Conservation (phyloP, 2,329 filamentous ascomycete genomes). For the Escovopsis sp. region DNA sequence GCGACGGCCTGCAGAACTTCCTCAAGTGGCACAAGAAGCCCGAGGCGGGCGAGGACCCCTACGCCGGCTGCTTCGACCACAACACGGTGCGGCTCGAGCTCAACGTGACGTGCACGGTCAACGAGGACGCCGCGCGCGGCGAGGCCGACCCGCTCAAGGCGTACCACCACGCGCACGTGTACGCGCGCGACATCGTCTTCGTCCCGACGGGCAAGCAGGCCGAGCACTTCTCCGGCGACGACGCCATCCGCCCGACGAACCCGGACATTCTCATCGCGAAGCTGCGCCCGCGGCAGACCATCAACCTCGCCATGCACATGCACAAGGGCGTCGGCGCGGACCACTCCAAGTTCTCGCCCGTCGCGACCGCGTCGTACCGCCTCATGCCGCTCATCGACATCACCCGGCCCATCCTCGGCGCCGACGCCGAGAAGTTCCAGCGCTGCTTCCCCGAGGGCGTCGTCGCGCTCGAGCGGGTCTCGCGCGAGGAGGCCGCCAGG, state of each 20-base stretch:
- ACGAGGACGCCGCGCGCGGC: constrained; percentile 52
- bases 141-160: constrained; percentile 73
- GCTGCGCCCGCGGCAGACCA: constrained; percentile 76
- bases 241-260: constrained; percentile 62
- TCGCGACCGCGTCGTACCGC: constrained; percentile 86
- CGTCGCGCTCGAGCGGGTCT: constrained; percentile 63
- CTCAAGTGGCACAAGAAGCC: constrained; percentile 72
- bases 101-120: constrained; percentile 66
- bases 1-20: constrained; percentile 60
- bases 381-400: constrained; percentile 83
- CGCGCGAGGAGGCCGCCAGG: constrained; percentile 46
- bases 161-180: constrained; percentile 75
- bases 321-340: constrained; percentile 89
- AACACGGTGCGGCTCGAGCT: constrained; percentile 77
- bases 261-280: constrained; percentile 92
- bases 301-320: constrained; percentile 81
- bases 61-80: constrained; percentile 53
- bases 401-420: constrained; percentile 65
- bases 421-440: constrained; percentile 78
- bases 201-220: constrained; percentile 59
- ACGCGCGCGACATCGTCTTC: constrained; percentile 66
- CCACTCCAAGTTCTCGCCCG: constrained; percentile 94
- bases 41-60: constrained; percentile 43
- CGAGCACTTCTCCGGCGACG: constrained; percentile 51
- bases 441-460: constrained; percentile 83